phyloP scores from a whole-genome alignment of 441 rosid species.

The Hypseocharis bilobata region DNA sequence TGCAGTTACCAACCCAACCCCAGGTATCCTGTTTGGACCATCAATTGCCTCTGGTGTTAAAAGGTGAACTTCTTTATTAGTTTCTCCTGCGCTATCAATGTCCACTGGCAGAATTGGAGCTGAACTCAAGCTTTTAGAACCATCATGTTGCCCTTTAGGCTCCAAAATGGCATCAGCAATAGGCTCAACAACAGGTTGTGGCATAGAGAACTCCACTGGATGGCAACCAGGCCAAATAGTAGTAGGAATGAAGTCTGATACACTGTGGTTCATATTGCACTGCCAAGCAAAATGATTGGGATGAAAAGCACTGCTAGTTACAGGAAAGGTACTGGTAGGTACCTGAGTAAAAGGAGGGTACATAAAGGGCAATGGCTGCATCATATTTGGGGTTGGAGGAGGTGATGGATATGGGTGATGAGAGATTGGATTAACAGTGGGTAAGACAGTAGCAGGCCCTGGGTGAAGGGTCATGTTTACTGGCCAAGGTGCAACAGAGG shows the following conservation, averaged over 20 bases:
- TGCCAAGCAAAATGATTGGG: constrained; percentile 89
- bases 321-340: constrained; percentile 66
- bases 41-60: constrained; percentile 29
- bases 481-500: constrained; percentile 64
- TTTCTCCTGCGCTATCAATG: constrained; percentile 39
- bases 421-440: constrained; percentile 41
- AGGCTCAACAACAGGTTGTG: constrained; percentile 60
- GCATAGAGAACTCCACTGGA: constrained; percentile 56
- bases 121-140: constrained; percentile 30
- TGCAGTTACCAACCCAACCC: constrained; percentile 22
- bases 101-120: constrained; percentile 43
- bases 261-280: constrained; percentile 48
- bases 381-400: constrained; percentile 82
- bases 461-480: constrained; percentile 80
- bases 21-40: constrained; percentile 26
- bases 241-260: constrained; percentile 59
- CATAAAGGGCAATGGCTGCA: constrained; percentile 75
- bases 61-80: constrained; percentile 36
- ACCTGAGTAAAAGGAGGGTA: constrained; percentile 73
- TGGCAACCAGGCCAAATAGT: constrained; percentile 72
- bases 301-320: constrained; percentile 64
- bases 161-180: constrained; percentile 43
- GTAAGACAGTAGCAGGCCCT: constrained; percentile 46
- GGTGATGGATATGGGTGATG: constrained; percentile 75
- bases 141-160: constrained; percentile 28